phyloP scores from a whole-genome alignment of 2,329 filamentous ascomycete species.

The Zymoseptoria pseudotritici region DNA sequence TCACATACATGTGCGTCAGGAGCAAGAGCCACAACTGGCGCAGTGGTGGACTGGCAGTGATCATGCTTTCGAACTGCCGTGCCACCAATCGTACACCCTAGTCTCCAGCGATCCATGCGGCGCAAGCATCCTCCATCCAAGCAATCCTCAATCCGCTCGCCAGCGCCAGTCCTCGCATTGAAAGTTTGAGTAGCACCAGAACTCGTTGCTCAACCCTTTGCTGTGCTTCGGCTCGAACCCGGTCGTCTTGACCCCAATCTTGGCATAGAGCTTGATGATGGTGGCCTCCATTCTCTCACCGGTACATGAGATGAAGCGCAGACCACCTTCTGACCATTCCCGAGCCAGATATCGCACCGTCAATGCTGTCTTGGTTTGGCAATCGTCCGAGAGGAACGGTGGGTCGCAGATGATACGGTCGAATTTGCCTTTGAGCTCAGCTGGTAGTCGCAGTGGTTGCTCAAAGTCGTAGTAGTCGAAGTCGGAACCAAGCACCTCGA shows the following conservation, averaged over 20 bases:
- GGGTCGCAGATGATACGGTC: conserved; percentile 70
- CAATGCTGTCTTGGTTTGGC: conserved; percentile 71
- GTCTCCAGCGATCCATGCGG: background rate
- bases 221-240: conserved; percentile 62
- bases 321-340: conserved; percentile 28
- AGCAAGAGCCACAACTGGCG: background rate
- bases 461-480: conserved; percentile 70
- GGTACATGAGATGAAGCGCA: conserved; percentile 59
- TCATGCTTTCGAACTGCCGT: background rate
- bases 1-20: background rate
- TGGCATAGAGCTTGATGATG: conserved; percentile 59
- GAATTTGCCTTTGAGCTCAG: conserved; percentile 53
- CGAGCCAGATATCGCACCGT: conserved; percentile 68
- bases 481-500: conserved; percentile 66
- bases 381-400: conserved; percentile 72
- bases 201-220: conserved; percentile 73
- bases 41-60: background rate
- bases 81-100: background rate
- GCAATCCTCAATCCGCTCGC: conserved; percentile 6
- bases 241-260: conserved; percentile 56
- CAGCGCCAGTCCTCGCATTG: conserved; percentile 44
- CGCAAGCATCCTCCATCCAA: background rate
- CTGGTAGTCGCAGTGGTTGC: conserved; percentile 55
- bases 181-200: conserved; percentile 72
- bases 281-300: conserved; percentile 67